Percentiles rank a stretch among this genome's conserved stretches.
These are phyloP conservation scores for Rubia tinctorum DNA, from an alignment of 305 asterid genomes.

Conservation along the genomic window DNA sequence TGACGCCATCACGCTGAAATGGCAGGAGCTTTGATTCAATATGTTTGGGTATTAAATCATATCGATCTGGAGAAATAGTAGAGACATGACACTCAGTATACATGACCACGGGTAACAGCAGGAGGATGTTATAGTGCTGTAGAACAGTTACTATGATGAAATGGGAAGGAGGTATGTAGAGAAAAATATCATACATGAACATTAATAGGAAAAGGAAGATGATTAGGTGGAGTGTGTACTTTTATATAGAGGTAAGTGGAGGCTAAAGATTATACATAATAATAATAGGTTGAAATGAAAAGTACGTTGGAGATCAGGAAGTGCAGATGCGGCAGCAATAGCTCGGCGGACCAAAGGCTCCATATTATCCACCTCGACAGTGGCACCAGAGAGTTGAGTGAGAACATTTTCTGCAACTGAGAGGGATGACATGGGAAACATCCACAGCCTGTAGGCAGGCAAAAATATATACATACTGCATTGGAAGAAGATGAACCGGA, in stretches of 20 bases:
- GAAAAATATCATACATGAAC: not conserved
- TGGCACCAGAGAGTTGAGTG: conserved; percentile 44
- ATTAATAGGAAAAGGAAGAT: too few relatives aligned
- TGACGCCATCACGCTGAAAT: conserved; percentile 93
- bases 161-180: not conserved
- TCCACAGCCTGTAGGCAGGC: conserved; percentile 74
- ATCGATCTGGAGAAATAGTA: conserved; percentile 51
- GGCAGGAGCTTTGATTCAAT: conserved; percentile 81
- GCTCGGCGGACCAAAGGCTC: conserved; percentile 95
- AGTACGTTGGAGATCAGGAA: conserved; percentile 87
- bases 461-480: not conserved
- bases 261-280: too few relatives aligned
- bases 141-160: not conserved
- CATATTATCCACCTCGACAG: conserved; percentile 78
- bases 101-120: not conserved
- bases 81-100: conserved; percentile 6
- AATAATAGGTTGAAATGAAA: conserved; percentile 3
- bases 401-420: conserved; percentile 68
- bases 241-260: too few relatives aligned
- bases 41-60: conserved; percentile 52
- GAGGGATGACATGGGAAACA: conserved; percentile 75
- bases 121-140: not conserved
- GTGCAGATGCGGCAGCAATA: conserved; percentile 64
- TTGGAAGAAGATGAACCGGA: not conserved
- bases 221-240: too few relatives aligned